These are phyloP conservation scores for Trypanosoma scelopori DNA, from an alignment of 208 protist species.

Conservation along the genomic window DNA sequence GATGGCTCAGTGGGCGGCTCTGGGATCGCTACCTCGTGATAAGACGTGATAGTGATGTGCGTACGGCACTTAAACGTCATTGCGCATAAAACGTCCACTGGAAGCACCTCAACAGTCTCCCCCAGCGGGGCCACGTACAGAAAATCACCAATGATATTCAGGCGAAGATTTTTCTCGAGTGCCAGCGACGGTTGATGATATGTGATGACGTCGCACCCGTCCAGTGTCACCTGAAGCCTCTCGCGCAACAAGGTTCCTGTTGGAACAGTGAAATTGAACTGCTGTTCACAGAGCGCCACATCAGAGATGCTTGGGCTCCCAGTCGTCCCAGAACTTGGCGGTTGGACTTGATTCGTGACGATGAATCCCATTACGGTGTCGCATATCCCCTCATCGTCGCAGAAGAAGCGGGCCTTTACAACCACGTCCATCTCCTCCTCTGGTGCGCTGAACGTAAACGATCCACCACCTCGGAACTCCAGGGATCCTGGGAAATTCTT, in stretches of 20 bases:
- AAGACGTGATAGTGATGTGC: constrained; percentile 50
- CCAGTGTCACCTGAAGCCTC: constrained; percentile 33
- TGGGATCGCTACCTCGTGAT: constrained; percentile 30
- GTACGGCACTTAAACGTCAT: constrained; percentile 51
- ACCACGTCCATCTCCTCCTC: constrained; percentile 39
- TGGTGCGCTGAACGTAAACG: constrained; percentile 48
- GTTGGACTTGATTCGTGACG: constrained; percentile 29
- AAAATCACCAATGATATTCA: constrained; percentile 78
- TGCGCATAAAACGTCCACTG: constrained; percentile 63
- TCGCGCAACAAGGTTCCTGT: constrained; percentile 43
- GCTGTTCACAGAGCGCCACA: constrained; percentile 30
- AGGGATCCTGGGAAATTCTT: neutral
- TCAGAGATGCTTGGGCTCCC: neutral
- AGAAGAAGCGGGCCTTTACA: constrained; percentile 41
- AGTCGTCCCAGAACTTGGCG: constrained; percentile 17
- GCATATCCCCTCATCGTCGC: constrained; percentile 43
- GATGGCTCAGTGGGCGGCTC: constrained; percentile 23
- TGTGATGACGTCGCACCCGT: constrained; percentile 45
- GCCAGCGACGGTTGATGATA: constrained; percentile 38
- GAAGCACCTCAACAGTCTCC: constrained; percentile 44
- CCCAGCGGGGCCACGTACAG: constrained; percentile 50
- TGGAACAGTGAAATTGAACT: constrained; percentile 50
- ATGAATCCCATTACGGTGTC: constrained; percentile 43
- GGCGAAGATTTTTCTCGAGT: constrained; percentile 30
- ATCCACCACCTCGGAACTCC: constrained; percentile 22